phyloP scores from a whole-genome alignment of 371 early-diverging fungal genomes.

The Mortierella sp. region DNA sequence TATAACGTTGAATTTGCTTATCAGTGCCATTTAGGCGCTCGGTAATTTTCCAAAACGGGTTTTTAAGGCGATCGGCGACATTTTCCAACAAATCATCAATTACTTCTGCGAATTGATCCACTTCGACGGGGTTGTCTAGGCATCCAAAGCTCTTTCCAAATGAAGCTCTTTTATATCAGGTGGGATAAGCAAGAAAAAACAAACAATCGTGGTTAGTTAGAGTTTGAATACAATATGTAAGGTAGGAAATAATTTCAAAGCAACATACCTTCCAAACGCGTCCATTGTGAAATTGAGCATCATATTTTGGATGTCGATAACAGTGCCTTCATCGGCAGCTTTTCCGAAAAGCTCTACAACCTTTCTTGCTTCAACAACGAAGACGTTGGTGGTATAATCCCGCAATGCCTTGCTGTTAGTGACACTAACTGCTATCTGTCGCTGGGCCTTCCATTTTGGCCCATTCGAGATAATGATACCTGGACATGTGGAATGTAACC shows the following conservation, averaged over 20 bases:
- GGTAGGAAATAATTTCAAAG: not conserved
- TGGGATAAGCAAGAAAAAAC: too few relatives aligned
- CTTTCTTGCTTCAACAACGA: conserved; percentile 54
- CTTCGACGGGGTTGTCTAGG: conserved; percentile 17
- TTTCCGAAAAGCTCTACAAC: conserved; percentile 46
- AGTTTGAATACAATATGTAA: not conserved
- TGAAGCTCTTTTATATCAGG: conserved; percentile 15
- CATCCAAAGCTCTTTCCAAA: conserved; percentile 44
- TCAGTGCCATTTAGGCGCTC: conserved; percentile 14
- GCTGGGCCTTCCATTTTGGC: conserved; percentile 68
- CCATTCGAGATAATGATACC: conserved; percentile 77
- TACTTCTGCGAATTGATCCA: conserved; percentile 13
- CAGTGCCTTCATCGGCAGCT: conserved; percentile 37
- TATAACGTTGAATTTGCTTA: conserved; percentile 4
- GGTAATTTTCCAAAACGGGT: conserved; percentile 31
- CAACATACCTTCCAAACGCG: conserved; percentile 42
- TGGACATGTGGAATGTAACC: not conserved
- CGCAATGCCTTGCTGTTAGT: conserved; percentile 75
- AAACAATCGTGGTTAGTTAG: conserved; percentile 42
- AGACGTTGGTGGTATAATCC: conserved; percentile 64
- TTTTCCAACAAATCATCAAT: conserved; percentile 16
- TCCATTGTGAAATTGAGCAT: conserved; percentile 68
- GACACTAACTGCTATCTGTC: conserved; percentile 71
- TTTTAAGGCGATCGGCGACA: conserved; percentile 8
- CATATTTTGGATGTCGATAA: conserved; percentile 60